Evolutionary conservation across 2,329 filamentous ascomycete genomes (phyloP), one percentile per base, ranked within the genome.

Genomic region (Albifimbria verrucaria): DNA sequence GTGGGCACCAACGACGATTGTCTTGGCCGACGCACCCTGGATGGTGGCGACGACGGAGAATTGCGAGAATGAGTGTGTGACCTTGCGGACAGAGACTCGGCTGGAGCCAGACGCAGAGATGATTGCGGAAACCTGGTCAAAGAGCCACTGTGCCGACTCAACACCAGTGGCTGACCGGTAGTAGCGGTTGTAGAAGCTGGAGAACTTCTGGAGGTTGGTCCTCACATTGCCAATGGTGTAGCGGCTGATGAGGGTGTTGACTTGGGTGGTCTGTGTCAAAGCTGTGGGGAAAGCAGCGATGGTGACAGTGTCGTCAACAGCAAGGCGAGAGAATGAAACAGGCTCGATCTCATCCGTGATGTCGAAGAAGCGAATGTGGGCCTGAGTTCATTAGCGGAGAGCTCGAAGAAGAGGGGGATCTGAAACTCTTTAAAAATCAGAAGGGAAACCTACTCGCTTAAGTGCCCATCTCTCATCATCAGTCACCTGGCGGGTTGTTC

Each of bases 41-140:
- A 94, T 86, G 1, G 86, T 89, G n/a, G 88, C 89, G 61, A 94
- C 90, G 62, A 94, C 85, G 61, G 83, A 88, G 60, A 83, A 85
- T 66, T 94, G 90, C 15, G 82, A 81, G 87, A 89, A 94, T 0
- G 82, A 58, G 65, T 92, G 90, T 7, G 77, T 67, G 65, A 93
- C 91, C 47, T 79, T 77, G 59, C 81, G 76, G 3, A 87, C 87
- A 10, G 77, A 79, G 15, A 83, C 87, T 12, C 81, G 70, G 17
- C 74, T 71, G 4, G 86, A 86, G 22, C 85, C 85, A 4, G 86
- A 81, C 6, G 80, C 76, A 1, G 75, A 66, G 52, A 92, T 75
- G 2, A 86, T 82, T 23, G 78, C 71, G 57, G 83, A 78, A 26
- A 93, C 85, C 58, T 87, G 84, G 20, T 77, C 73, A 32, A 87